Percentiles rank a stretch among this genome's conserved stretches.
phyloP scores from a whole-genome alignment of 129 eudicot species.

The Chrysanthemum makinoi region DNA sequence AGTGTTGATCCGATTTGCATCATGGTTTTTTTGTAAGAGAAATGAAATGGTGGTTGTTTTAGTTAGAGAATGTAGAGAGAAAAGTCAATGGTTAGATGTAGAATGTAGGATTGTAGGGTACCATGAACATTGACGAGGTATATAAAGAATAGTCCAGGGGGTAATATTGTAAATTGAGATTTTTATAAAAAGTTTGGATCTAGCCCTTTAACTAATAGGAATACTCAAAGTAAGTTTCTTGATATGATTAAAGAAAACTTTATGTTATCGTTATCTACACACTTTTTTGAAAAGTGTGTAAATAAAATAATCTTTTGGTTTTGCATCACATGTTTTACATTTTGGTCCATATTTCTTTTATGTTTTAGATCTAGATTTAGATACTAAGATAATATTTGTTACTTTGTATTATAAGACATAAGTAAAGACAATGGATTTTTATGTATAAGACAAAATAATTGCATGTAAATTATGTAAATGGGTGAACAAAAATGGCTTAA shows the following conservation, averaged over 20 bases:
- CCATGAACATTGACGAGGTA: constrained; percentile 20
- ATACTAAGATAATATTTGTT: no score
- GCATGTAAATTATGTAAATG: no score
- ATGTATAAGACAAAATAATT: no score
- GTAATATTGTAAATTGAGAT: background rate
- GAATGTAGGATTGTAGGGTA: background rate
- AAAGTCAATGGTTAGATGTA: constrained; percentile 3
- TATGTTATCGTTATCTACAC: no score
- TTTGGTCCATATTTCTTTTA: background rate
- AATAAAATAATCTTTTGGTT: background rate
- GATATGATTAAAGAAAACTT: background rate
- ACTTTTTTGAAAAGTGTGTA: background rate
- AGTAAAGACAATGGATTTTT: no score
- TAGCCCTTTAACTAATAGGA: background rate
- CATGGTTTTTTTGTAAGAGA: constrained; percentile 23
- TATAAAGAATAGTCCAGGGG: constrained; percentile 27
- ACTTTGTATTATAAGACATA: no score
- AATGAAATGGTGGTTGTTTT: background rate
- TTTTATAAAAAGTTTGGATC: background rate
- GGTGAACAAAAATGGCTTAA: no score
- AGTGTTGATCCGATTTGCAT: constrained; percentile 68
- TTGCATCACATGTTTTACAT: background rate
- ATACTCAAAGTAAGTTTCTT: constrained; percentile 4
- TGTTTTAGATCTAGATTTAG: no score
- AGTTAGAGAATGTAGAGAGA: constrained; percentile 16